Conservation (phyloP, 2,329 filamentous ascomycete genomes). For the Sphaerostilbella broomeana region DNA sequence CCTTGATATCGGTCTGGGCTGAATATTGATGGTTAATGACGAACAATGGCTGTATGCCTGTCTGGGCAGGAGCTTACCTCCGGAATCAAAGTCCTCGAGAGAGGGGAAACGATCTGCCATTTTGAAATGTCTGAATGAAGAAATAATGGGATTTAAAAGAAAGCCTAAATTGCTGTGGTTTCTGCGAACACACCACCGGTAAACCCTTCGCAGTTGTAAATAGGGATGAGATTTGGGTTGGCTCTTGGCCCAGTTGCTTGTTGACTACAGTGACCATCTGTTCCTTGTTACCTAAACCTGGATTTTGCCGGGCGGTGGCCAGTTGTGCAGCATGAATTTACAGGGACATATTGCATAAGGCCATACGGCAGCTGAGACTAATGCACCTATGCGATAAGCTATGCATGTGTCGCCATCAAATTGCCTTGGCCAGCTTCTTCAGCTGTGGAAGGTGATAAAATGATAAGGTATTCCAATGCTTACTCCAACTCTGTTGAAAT, state of each 20-base stretch:
- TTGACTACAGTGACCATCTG: conserved; percentile 12
- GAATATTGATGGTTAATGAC: conserved; percentile 15
- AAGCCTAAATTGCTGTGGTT: too few relatives aligned
- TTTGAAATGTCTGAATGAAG: conserved; percentile 19
- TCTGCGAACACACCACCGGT: too few relatives aligned
- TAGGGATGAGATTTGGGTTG: too few relatives aligned
- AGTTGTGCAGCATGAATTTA: conserved; percentile 2
- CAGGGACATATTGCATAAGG: conserved; percentile 18
- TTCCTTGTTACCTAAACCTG: conserved; percentile 18
- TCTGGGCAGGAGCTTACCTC: conserved; percentile 38
- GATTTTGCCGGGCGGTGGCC: conserved; percentile 33
- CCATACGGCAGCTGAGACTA: conserved; percentile 12
- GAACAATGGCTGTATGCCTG: conserved; percentile 5
- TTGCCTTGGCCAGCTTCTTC: too few relatives aligned
- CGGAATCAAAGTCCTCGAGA: conserved; percentile 68
- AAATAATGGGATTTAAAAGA: neutral
- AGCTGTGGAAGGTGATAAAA: too few relatives aligned
- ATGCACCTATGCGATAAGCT: conserved; percentile 21
- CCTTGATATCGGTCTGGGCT: conserved; percentile 64
- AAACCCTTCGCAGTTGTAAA: too few relatives aligned
- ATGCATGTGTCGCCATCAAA: conserved; percentile 17
- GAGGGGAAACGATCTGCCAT: conserved; percentile 79
- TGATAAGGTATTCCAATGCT: too few relatives aligned
- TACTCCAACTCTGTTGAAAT: too few relatives aligned
- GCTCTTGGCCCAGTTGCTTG: conserved; percentile 1